These are phyloP conservation scores for Podila epigama DNA, from an alignment of 192 early-diverging fungal species.

Conservation along the genomic window DNA sequence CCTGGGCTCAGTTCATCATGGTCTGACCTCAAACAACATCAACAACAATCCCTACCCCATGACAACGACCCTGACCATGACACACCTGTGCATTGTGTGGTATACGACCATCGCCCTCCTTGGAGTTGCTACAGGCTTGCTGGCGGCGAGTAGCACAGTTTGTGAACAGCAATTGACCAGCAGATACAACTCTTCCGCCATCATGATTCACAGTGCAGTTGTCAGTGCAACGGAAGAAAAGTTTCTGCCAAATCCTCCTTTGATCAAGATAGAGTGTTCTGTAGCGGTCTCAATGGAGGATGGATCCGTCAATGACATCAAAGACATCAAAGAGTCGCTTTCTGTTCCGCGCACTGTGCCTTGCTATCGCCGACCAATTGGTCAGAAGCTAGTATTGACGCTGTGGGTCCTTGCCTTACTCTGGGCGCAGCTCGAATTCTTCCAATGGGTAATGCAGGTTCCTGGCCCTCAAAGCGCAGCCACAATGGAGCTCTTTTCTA, in stretches of 20 bases:
- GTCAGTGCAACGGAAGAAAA: neutral
- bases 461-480: neutral
- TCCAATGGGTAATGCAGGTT: neutral
- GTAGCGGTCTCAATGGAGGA: too few relatives aligned
- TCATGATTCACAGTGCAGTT: neutral
- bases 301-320: too few relatives aligned
- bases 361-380: neutral
- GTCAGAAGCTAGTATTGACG: neutral
- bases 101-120: constrained; percentile 7
- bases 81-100: constrained; percentile 20
- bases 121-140: constrained; percentile 27
- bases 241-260: too few relatives aligned
- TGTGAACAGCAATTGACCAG: neutral
- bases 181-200: neutral
- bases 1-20: neutral
- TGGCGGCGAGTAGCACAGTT: constrained; percentile 9
- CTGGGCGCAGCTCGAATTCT: constrained; percentile 1
- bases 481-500: too few relatives aligned
- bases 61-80: neutral
- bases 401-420: neutral
- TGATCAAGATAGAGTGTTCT: too few relatives aligned
- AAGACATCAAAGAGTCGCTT: too few relatives aligned
- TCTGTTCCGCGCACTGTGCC: too few relatives aligned
- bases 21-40: neutral
- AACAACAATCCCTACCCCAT: neutral